A percentile compares a stretch with the other conserved stretches of the same genome.
Evolutionary conservation across 768 basidiomycete species (phyloP).

Genomic region (Pisolithus marmoratus): DNA sequence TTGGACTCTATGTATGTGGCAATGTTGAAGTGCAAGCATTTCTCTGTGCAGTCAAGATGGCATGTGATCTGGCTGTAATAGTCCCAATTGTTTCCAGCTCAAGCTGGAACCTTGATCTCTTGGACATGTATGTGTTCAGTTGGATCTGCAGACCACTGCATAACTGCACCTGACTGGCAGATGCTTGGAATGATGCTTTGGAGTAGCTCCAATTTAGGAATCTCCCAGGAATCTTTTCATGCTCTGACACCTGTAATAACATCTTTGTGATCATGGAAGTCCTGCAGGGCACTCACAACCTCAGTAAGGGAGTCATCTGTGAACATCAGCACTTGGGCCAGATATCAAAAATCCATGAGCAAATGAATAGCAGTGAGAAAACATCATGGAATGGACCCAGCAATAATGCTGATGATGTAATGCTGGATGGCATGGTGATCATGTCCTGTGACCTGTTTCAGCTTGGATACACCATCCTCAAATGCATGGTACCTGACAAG

Average conservation of each 20-base stretch:
- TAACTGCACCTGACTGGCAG: not conserved
- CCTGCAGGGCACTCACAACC: slow-evolving; percentile 16
- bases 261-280: slow-evolving; percentile 32
- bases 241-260: slow-evolving; percentile 27
- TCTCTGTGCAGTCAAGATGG: not conserved
- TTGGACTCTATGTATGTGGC: not conserved
- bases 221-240: not conserved
- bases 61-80: slow-evolving; percentile 1
- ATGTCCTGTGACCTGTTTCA: slow-evolving; percentile 37
- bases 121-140: slow-evolving; percentile 2
- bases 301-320: slow-evolving; percentile 12
- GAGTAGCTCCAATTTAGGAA: slow-evolving; percentile 7
- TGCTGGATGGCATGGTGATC: slow-evolving; percentile 34
- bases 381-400: slow-evolving; percentile 22
- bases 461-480: slow-evolving; percentile 31
- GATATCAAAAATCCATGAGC: slow-evolving; percentile 33
- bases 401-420: slow-evolving; percentile 30
- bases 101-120: not conserved
- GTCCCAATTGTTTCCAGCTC: slow-evolving; percentile 1
- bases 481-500: slow-evolving; percentile 34
- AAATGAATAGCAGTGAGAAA: slow-evolving; percentile 31
- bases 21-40: not conserved
- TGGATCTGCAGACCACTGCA: slow-evolving; percentile 4
- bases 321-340: slow-evolving; percentile 28
- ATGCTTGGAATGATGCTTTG: slow-evolving; percentile 4